phyloP scores from a whole-genome alignment of 768 basidiomycete species.

The Kwoniella sp. region DNA sequence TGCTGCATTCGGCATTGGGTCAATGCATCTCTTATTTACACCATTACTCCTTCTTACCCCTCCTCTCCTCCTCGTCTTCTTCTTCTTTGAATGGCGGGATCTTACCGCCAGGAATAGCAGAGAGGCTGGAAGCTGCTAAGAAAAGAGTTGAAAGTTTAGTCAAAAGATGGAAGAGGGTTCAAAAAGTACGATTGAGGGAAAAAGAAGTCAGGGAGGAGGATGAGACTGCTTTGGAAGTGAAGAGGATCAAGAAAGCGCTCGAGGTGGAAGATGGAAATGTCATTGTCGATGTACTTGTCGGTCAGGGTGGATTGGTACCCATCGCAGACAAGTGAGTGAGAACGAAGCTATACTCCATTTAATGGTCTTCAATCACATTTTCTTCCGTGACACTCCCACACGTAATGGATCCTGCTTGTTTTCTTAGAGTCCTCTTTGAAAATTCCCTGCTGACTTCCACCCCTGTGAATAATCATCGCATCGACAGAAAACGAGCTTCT shows the following conservation, averaged over 20 bases:
- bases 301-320: constrained; percentile 76
- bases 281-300: constrained; percentile 68
- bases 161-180: constrained; percentile 46
- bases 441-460: too few relatives aligned
- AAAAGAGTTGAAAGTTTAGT: constrained; percentile 64
- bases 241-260: constrained; percentile 43
- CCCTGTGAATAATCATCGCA: too few relatives aligned
- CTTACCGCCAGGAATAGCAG: constrained; percentile 28
- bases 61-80: constrained; percentile 61
- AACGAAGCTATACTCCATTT: too few relatives aligned
- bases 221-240: constrained; percentile 54
- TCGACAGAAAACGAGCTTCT: constrained; percentile 3
- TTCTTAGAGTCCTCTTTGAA: too few relatives aligned
- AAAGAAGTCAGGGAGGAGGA: constrained; percentile 50
- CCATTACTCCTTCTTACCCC: constrained; percentile 62
- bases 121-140: constrained; percentile 42
- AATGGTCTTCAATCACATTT: too few relatives aligned
- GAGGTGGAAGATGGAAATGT: constrained; percentile 71
- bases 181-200: constrained; percentile 66
- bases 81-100: constrained; percentile 62
- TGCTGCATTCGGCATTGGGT: constrained; percentile 69
- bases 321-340: constrained; percentile 72
- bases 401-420: too few relatives aligned
- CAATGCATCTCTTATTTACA: constrained; percentile 38
- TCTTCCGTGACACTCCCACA: too few relatives aligned